Evolutionary conservation across 306 rosid genomes (phyloP).

Genomic region (Glycine tomentella): DNA sequence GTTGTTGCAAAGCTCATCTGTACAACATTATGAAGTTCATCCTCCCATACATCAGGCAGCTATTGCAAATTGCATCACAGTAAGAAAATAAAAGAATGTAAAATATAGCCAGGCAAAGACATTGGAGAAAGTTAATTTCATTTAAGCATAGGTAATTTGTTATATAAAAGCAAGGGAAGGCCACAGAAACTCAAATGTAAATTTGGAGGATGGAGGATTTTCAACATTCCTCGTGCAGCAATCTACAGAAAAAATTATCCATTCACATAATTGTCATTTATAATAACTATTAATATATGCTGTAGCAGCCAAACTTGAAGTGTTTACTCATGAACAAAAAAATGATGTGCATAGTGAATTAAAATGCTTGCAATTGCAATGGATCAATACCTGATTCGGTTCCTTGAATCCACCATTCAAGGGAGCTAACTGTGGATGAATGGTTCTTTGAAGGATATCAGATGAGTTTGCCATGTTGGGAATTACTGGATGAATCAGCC

Average conservation of each 20-base stretch:
- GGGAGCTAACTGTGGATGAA: slow-evolving; percentile 71
- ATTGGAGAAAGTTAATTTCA: neutral
- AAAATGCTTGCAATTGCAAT: slow-evolving; percentile 21
- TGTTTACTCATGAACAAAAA: neutral
- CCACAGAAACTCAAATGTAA: slow-evolving; percentile 26
- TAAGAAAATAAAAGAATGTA: slow-evolving; percentile 38
- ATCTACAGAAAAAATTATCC: slow-evolving; percentile 1
- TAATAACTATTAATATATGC: neutral
- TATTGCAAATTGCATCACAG: slow-evolving; percentile 49
- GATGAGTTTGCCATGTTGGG: slow-evolving; percentile 66
- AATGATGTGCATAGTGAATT: slow-evolving; percentile 17
- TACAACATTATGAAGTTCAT: slow-evolving; percentile 88
- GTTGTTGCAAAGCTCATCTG: slow-evolving; percentile 76
- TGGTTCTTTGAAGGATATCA: slow-evolving; percentile 69
- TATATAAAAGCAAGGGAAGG: neutral
- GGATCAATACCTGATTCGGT: slow-evolving; percentile 70
- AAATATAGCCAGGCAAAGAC: slow-evolving; percentile 15
- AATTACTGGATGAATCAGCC: slow-evolving; percentile 63
- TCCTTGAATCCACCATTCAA: slow-evolving; percentile 80
- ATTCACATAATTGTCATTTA: slow-evolving; percentile 1
- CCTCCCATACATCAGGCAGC: slow-evolving; percentile 87
- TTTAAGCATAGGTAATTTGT: slow-evolving; percentile 1
- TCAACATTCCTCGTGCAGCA: neutral
- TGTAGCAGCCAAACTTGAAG: neutral
- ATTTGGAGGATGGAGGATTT: slow-evolving; percentile 23